Base-by-base conservation (phyloP, 2,329 filamentous ascomycete genomes). In the Dendrostoma leiphaemia region DNA sequence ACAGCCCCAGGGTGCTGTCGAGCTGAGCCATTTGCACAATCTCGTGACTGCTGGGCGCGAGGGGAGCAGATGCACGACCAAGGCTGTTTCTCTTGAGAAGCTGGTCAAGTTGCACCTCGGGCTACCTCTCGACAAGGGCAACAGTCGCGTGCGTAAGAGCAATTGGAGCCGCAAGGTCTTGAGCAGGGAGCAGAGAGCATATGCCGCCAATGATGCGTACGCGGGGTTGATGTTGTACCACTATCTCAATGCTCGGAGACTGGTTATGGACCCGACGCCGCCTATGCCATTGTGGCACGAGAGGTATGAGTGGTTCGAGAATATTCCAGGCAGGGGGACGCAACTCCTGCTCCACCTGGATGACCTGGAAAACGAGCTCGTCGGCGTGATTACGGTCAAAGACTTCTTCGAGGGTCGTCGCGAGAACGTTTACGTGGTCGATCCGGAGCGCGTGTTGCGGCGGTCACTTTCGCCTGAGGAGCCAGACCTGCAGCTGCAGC, bases 61-160 rank as follows among this genome's bases (percentile, higher is more conserved):
- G 6, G 6, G 8, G 12, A 41, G 48, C 2, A 6, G 23, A 6
- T 54, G 59, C 32, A 64, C 59, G 1, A 48, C 51, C 21, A 53
- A 44, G 3, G 13, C 44, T 13, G 48, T 26, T n/a, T 13, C 44
- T 13, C 29, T 53, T 26, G 51, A 29, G 15, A 26, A 43, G 17
- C 51, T 35, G 19, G 51, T 49, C 21, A 47, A 49, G 23, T 28
- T 40, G 38, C 45, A 49, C 21, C 15, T 54, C 12, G n/a, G 29
- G 1, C 12, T 49, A 23, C 37, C 51, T 7, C n/a, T 49, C n/a
- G 28, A 54, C 21, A 54, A 54, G 12, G 31, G 31, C 15, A 49
- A 31, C 6, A 28, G 21, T 15, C 32, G 31, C 13, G 45, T 54
- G 19, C 45, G 51, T 31, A 49, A 24, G 31, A 49, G 51, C 37